Evolutionary conservation across 768 basidiomycete genomes (phyloP).

Genomic region (Mrakia hoshinonis): DNA sequence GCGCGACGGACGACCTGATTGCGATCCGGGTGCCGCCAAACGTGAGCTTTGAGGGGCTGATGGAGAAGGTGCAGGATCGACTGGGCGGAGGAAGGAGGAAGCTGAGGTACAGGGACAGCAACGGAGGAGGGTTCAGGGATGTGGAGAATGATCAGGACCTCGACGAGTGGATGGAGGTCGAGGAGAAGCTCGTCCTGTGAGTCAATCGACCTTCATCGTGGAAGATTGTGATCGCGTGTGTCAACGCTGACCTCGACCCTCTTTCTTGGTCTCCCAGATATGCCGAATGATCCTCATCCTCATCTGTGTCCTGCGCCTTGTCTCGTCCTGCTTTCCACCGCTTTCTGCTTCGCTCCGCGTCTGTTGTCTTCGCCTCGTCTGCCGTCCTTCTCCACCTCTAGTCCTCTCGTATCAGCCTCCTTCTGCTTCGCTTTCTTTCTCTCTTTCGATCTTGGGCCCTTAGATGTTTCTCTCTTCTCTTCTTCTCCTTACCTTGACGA

Average conservation of each 20-base stretch:
- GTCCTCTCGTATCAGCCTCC: neutral
- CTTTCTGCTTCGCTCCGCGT: neutral
- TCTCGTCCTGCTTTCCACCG: neutral
- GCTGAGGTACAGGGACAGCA: slow-evolving; percentile 64
- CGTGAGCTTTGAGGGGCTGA: slow-evolving; percentile 73
- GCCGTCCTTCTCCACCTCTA: neutral
- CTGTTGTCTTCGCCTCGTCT: neutral
- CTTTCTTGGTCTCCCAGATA: neutral
- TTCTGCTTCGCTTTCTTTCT: neutral
- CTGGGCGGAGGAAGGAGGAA: slow-evolving; percentile 62
- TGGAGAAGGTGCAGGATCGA: slow-evolving; percentile 83
- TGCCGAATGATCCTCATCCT: neutral
- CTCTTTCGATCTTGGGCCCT: neutral
- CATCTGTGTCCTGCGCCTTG: neutral
- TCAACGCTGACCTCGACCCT: neutral
- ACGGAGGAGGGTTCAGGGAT: slow-evolving; percentile 47
- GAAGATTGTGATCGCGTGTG: neutral
- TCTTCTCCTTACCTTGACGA: no score
- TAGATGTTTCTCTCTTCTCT: neutral
- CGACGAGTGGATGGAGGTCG: slow-evolving; percentile 62
- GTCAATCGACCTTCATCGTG: neutral
- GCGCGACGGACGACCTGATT: slow-evolving; percentile 84
- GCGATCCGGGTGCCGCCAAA: slow-evolving; percentile 93
- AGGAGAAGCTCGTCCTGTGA: slow-evolving; percentile 71
- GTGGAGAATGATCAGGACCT: slow-evolving; percentile 59